Base-by-base conservation (phyloP, 2,329 filamentous ascomycete genomes). In the Fusarium sp. region DNA sequence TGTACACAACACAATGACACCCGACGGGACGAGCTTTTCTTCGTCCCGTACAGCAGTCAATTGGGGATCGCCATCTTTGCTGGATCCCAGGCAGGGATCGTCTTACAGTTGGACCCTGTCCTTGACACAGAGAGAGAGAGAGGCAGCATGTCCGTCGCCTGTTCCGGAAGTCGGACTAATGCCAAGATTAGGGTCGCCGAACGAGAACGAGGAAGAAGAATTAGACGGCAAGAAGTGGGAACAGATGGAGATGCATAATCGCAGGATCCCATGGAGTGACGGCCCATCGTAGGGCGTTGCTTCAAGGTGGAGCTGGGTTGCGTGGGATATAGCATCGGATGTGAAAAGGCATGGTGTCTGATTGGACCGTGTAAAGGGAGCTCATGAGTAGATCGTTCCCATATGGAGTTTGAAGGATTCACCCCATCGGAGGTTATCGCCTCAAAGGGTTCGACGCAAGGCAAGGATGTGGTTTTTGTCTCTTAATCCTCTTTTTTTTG, bases 111-210 rank as follows among this genome's bases (percentile, higher is more conserved):
- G n/a, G 20, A 20, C 62, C 47, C 18, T 45, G 24, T 31, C 47
- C 47, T 29, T 13, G 24, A 54, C 52, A 52, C 10, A 38, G 22
- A 67, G 50, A 34, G 4, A 34, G 31, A 34, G 27, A 29, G 27
- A 34, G 31, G 11, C 3, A 6, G 9, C 18, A 31, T 61, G 22
- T 20, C 66, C 42, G 31, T 64, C 24, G 34, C 50, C 61, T 50
- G 60, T 57, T 60, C 34, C 67, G 71, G 71, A 71, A 60, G 52
- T 71, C 71, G 67, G 67, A 66, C 50, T 61, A 65, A 73, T 74
- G 67, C 56, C 71, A 73, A 73, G 71, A 38, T 24, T 38, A 16
- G 40, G 42, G 5, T 4, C 16, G 16, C 24, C 42, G 42, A 60
- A 45, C 52, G 27, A 40, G 57, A 72, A 34, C 18, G 13, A 34